phyloP scores from a whole-genome alignment of 2,329 filamentous ascomycete species.

The Emericellopsis cladophorae region DNA sequence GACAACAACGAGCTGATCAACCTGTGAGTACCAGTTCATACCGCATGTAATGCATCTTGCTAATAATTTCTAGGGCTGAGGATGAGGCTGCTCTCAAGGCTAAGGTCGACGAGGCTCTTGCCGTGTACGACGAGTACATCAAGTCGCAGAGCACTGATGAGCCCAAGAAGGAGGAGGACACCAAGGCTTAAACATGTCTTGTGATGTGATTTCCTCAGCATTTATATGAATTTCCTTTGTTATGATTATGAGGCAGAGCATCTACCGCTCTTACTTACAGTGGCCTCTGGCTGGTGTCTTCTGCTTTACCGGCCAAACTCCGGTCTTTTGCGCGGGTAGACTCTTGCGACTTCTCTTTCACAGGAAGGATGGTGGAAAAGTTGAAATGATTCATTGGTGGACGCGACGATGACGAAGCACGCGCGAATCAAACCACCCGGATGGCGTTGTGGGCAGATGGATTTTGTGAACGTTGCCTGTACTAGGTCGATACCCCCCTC shows the following conservation, averaged over 20 bases:
- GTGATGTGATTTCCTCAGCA: constrained; percentile 1
- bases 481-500: constrained; percentile 24
- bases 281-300: background rate
- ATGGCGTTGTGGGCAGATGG: constrained; percentile 25
- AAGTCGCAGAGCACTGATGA: constrained; percentile 56
- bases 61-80: constrained; percentile 53
- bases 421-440: constrained; percentile 13
- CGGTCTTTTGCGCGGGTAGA: constrained; percentile 23
- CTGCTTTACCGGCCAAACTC: background rate
- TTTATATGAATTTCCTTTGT: constrained; percentile 15
- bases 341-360: constrained; percentile 24
- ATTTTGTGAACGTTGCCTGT: constrained; percentile 25
- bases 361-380: constrained; percentile 20
- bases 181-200: constrained; percentile 22
- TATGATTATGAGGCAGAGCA: constrained; percentile 1
- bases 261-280: background rate
- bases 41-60: background rate
- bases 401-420: constrained; percentile 1
- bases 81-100: constrained; percentile 78
- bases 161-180: constrained; percentile 35
- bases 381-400: constrained; percentile 15
- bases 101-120: constrained; percentile 96
- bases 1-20: constrained; percentile 89
- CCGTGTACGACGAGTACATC: constrained; percentile 96
- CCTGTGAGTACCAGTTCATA: constrained; percentile 56